Evolutionary conservation across 768 basidiomycete species (phyloP).

Genomic region (Austroboletus festivus): DNA sequence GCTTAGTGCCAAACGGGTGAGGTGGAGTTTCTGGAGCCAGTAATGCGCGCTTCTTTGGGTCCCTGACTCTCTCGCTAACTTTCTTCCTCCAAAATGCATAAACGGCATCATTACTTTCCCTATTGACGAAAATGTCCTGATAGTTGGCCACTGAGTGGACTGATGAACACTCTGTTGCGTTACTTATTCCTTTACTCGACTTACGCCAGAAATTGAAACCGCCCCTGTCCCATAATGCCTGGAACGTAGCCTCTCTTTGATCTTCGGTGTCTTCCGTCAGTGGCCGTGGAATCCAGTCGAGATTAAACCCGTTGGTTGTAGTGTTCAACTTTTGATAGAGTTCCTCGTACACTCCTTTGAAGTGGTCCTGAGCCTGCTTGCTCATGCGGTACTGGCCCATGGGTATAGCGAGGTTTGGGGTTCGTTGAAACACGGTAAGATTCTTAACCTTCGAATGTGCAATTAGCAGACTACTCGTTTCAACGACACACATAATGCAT

Average conservation of each 20-base stretch:
- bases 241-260: conserved; percentile 5
- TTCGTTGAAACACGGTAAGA: conserved; percentile 15
- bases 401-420: conserved; percentile 11
- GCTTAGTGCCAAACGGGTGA: conserved; percentile 10
- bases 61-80: conserved; percentile 1
- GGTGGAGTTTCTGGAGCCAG: not conserved
- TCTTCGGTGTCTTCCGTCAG: conserved; percentile 11
- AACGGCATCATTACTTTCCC: not conserved
- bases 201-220: conserved; percentile 11
- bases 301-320: not conserved
- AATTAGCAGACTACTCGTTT: not conserved
- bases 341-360: conserved; percentile 11
- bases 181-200: not conserved
- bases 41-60: conserved; percentile 1
- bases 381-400: conserved; percentile 11
- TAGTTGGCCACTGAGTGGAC: conserved; percentile 4
- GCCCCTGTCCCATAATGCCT: conserved; percentile 9
- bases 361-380: conserved; percentile 9
- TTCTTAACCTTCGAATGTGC: not conserved
- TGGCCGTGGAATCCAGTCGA: conserved; percentile 1
- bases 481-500: not conserved
- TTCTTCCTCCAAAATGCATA: conserved; percentile 15
- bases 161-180: not conserved
- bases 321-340: conserved; percentile 1
- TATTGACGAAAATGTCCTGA: conserved; percentile 1